phyloP scores from a whole-genome alignment of 177 flowering plant genomes.

The Vitis hybrid region DNA sequence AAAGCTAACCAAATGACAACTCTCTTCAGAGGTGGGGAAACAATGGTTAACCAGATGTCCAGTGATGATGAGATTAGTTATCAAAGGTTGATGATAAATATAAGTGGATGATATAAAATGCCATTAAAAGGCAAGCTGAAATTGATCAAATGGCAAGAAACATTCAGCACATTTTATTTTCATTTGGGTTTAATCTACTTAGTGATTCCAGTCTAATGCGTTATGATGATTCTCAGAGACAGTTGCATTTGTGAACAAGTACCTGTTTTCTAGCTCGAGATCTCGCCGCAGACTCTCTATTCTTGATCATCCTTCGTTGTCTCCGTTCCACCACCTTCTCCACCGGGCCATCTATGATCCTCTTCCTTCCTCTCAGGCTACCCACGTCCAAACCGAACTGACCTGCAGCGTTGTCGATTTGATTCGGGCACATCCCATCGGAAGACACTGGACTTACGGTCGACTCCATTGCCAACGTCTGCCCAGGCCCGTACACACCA shows the following conservation, averaged over 20 bases:
- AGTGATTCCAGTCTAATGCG: too few species aligned
- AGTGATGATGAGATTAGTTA: too few species aligned
- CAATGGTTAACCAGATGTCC: too few species aligned
- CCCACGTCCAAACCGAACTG: conserved; percentile 60
- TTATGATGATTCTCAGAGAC: too few species aligned
- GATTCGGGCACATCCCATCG: conserved; percentile 52
- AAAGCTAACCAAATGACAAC: too few species aligned
- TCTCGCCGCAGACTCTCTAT: conserved; percentile 92
- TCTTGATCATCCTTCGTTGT: conserved; percentile 95
- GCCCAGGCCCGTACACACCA: conserved; percentile 36
- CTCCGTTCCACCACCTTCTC: conserved; percentile 95
- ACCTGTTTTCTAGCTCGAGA: conserved; percentile 97
- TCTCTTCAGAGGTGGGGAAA: too few species aligned
- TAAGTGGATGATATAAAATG: too few species aligned
- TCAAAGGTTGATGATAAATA: too few species aligned
- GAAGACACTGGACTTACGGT: conserved; percentile 70
- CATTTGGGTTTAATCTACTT: too few species aligned
- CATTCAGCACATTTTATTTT: too few species aligned
- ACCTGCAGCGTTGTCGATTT: conserved; percentile 34
- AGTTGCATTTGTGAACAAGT: background rate
- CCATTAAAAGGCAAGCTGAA: background rate
- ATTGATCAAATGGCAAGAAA: background rate
- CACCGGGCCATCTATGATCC: conserved; percentile 72
- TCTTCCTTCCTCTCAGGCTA: conserved; percentile 56
- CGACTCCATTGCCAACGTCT: conserved; percentile 36